Conservation (phyloP, 2,329 filamentous ascomycete species). For the Lasiodiplodia citricola region DNA sequence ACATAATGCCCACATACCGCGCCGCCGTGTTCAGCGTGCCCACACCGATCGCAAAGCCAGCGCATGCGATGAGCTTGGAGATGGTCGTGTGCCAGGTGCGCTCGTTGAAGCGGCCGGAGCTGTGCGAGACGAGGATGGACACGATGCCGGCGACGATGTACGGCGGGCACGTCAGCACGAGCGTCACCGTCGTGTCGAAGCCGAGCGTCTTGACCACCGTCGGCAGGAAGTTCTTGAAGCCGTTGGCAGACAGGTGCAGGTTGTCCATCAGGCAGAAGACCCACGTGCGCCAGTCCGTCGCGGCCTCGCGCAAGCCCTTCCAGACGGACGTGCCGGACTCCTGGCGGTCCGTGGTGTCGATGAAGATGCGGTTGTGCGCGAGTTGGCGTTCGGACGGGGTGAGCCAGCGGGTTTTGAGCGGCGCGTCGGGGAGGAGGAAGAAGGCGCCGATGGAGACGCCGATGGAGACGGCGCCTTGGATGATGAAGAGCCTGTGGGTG, state of each 20-base stretch:
- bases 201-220: constrained; percentile 45
- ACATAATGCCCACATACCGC: constrained; percentile 39
- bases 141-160: constrained; percentile 35
- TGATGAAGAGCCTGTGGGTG: constrained; percentile 2
- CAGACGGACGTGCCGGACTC: neutral
- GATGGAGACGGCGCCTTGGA: constrained; percentile 19
- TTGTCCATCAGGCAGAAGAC: constrained; percentile 24
- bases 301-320: constrained; percentile 5
- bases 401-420: constrained; percentile 52
- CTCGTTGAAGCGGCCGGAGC: constrained; percentile 42
- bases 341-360: constrained; percentile 58
- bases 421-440: constrained; percentile 41
- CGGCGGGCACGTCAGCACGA: constrained; percentile 35
- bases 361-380: constrained; percentile 46
- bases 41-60: constrained; percentile 39
- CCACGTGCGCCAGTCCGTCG: constrained; percentile 6
- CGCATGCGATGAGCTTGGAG: constrained; percentile 33
- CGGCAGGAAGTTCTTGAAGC: constrained; percentile 42
- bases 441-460: constrained; percentile 33
- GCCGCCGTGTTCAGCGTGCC: constrained; percentile 36
- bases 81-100: constrained; percentile 35
- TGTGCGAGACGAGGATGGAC: constrained; percentile 31
- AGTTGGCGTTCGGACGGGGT: constrained; percentile 53
- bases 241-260: constrained; percentile 22
- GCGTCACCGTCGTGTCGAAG: constrained; percentile 43